Base-by-base conservation (phyloP, 306 rosid species). In the Quercus berberidifolia region DNA sequence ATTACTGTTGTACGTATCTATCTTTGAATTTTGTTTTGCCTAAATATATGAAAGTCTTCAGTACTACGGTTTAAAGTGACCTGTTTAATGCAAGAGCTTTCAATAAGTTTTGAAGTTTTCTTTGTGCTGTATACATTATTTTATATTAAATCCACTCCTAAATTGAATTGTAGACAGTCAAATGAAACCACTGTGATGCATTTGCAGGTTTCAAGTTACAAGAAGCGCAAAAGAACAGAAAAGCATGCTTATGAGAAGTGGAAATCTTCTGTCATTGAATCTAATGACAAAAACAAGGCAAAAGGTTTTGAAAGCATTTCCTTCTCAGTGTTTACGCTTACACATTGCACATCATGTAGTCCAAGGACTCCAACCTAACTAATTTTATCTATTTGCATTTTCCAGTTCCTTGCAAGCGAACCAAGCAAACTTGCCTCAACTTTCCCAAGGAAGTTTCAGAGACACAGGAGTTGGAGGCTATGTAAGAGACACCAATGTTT, bases 251-350 rank as follows among this genome's bases (percentile, higher is more conserved):
- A 91, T 56, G 88, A 88, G 76, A 82, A 91, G 49, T 93, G 97
- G 97, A 93, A 89, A 74, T 86, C 91, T 56, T 79, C 91, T 56
- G 97, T 95, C 52, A 56, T 93, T 51, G 79, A 84, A 73, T 91
- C 96, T 31, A 91, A 90, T 76, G 75, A 88, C 26, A 63, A 85
- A 81, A 89, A 63, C 83, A 90, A 82, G 64, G 69, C 81, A 57
- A 87, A 83, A 90, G 97, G 98, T 91, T 59, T 28, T 38, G 56
- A 20, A 73, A 38, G 38, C 55, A 52, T 55, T 79, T 64, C 54
- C 69, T 79, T 58, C 73, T 35, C 41, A 10, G 17, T 75, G 21
- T 31, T 9, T 65, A 74, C 35, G 38, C 1, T 43, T n/a, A 25
- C 5, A 23, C 55, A 14, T 69, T 63, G 26, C 71, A 59, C 21